A percentile compares a stretch with the other conserved stretches of the same genome.
Evolutionary conservation across 2,329 filamentous ascomycete species (phyloP).

Genomic region (Fusarium sp.): DNA sequence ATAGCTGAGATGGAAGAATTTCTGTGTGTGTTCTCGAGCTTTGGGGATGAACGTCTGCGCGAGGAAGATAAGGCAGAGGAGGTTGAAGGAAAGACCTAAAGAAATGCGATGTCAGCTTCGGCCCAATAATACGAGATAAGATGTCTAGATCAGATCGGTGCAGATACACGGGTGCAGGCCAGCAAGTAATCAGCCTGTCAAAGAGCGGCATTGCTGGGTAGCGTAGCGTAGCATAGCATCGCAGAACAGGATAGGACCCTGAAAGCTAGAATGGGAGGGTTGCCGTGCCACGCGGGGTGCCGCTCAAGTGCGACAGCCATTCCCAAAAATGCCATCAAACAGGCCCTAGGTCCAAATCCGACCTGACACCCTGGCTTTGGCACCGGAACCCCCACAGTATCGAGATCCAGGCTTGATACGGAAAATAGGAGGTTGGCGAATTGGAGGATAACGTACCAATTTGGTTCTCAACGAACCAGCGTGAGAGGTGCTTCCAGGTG

Average conservation of each 20-base stretch:
- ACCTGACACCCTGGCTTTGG: conserved; percentile 23
- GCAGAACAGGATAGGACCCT: conserved; percentile 15
- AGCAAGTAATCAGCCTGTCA: conserved; percentile 26
- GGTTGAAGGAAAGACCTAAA: conserved; percentile 83
- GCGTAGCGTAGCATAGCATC: conserved; percentile 14
- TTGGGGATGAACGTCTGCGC: conserved; percentile 86
- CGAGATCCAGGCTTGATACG: conserved; percentile 12
- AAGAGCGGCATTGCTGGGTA: conserved; percentile 30
- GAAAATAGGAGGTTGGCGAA: conserved; percentile 21
- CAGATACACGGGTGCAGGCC: conserved; percentile 27
- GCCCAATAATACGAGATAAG: conserved; percentile 9
- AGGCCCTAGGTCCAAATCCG: too few relatives aligned
- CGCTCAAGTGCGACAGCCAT: conserved; percentile 32
- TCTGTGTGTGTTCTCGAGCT: conserved; percentile 81
- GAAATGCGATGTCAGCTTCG: conserved; percentile 44
- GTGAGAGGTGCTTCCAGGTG: conserved; percentile 70
- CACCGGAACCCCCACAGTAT: conserved; percentile 22
- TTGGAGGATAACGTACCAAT: conserved; percentile 72
- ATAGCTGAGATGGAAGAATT: conserved; percentile 91
- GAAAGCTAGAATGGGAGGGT: conserved; percentile 30
- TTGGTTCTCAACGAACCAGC: conserved; percentile 83
- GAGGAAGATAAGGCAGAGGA: conserved; percentile 84
- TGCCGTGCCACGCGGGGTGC: conserved; percentile 47
- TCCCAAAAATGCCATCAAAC: conserved; percentile 11
- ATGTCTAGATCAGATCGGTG: conserved; percentile 13